Conservation (phyloP, 108 stramenopile genomes). For the Licmophora abbreviata region DNA sequence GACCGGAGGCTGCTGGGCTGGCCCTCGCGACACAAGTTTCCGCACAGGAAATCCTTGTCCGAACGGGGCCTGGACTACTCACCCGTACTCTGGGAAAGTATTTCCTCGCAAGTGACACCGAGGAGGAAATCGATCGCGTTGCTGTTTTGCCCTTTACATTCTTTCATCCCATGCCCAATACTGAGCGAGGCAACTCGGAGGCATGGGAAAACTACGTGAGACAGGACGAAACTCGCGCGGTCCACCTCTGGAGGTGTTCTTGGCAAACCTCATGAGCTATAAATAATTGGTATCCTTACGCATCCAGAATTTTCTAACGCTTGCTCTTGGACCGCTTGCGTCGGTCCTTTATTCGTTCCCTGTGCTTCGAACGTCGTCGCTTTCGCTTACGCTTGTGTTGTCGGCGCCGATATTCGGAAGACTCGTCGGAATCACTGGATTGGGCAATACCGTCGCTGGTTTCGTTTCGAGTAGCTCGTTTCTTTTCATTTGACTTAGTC, state of each 20-base stretch:
- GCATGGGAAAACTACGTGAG: constrained; percentile 1
- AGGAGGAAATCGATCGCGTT: constrained; percentile 10
- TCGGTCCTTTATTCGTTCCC: neutral
- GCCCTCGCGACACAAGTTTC: constrained; percentile 3
- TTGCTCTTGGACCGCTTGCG: no score
- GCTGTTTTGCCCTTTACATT: constrained; percentile 13
- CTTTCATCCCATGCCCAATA: constrained; percentile 29
- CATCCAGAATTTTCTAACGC: no score
- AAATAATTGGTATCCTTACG: no score
- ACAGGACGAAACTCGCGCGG: constrained; percentile 15
- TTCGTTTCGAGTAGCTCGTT: neutral
- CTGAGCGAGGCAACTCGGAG: neutral
- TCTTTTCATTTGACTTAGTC: no score
- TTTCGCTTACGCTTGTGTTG: no score
- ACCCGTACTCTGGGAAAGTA: constrained; percentile 21
- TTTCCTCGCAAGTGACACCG: neutral
- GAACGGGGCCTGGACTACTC: constrained; percentile 33
- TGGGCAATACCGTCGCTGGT: neutral
- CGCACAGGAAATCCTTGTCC: constrained; percentile 22
- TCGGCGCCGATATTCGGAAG: neutral
- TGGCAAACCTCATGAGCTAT: no score
- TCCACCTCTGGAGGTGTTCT: constrained; percentile 36
- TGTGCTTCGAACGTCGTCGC: no score
- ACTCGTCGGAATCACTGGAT: neutral
- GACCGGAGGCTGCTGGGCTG: neutral